Evolutionary conservation across 148 eudicot species (phyloP), one percentile per base, ranked within the genome.

Genomic region (Fallopia convolvulus): DNA sequence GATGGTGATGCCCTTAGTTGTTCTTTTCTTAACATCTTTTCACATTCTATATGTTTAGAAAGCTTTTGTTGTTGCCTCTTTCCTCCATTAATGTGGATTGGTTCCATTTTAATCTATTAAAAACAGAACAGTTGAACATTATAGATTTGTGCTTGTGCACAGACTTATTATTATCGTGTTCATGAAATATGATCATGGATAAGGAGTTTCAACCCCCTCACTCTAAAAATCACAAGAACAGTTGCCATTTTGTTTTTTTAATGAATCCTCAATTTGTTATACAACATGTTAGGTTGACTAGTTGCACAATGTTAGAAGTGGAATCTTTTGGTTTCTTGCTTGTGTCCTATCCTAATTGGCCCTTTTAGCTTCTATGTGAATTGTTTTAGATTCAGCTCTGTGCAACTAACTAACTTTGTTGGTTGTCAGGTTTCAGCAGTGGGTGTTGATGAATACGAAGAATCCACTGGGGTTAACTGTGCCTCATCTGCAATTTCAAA

Each of bases 381-480:
- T 13, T 74, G 58, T 75, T 75, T 73, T 73, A 68, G 72, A 68
- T 77, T 17, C 63, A 13, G 40, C 48, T 55, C 46, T 77, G 46
- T 48, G 48, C 66, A 50, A 40, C 66, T 75, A 50, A 40, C 66
- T 75, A n/a, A 79, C 71, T 58, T 76, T 77, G 66, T 55, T 79
- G 39, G 72, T 21, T 63, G 75, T 18, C 80, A 85, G 85, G 85
- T 71, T 48, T 87, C 88, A 87, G 90, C 85, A 44, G 82, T 85
- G 77, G 90, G 87, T 81, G 88, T 82, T 78, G 88, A 95, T 82
- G 92, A 88, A 80, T 91, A 91, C 77, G 91, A 88, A 71, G 92
- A 85, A 77, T 89, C 96, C n/a, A 84, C 93, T 36, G 78, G 50
- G 53, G 78, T 80, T 63, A 86, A 84, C 83, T 80, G 48, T 75